These are phyloP conservation scores for Tribonema minus DNA, from an alignment of 108 stramenopile species.

Conservation along the genomic window DNA sequence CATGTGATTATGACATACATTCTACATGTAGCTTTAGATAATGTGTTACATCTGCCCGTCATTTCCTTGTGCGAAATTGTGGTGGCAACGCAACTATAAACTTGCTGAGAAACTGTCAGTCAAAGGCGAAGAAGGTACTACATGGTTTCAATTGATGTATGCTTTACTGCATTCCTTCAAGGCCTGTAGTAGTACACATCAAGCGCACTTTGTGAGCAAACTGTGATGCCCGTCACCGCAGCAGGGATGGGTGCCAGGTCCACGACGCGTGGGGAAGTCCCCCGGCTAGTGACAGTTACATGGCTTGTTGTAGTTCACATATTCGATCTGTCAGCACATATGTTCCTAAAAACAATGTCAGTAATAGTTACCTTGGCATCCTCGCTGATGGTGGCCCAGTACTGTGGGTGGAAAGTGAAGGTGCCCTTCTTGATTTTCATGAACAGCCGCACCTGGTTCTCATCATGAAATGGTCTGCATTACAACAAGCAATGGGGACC, in stretches of 20 bases:
- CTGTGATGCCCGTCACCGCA: not conserved
- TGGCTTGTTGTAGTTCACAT: too few relatives aligned
- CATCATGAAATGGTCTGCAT: too few relatives aligned
- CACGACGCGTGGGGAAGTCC: too few relatives aligned
- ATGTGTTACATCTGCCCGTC: not conserved
- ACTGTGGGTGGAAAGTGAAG: constrained; percentile 54
- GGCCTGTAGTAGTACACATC: not conserved
- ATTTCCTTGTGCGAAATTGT: not conserved
- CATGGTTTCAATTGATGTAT: not conserved
- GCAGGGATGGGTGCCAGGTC: not conserved
- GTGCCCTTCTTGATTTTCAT: constrained; percentile 44
- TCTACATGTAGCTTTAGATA: not conserved
- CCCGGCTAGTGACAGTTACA: too few relatives aligned
- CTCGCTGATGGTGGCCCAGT: constrained; percentile 48
- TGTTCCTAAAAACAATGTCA: too few relatives aligned
- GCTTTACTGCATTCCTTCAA: not conserved
- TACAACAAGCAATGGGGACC: too few relatives aligned
- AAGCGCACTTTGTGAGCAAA: not conserved
- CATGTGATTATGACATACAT: not conserved
- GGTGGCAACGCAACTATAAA: not conserved
- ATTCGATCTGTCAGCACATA: too few relatives aligned
- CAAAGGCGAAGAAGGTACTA: not conserved
- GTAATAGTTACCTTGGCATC: constrained; percentile 58
- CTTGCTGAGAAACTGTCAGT: not conserved
- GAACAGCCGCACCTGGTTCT: constrained; percentile 41